Conservation (phyloP, 2,329 filamentous ascomycete genomes). For the Dryadomyces quercus-mongolicae region DNA sequence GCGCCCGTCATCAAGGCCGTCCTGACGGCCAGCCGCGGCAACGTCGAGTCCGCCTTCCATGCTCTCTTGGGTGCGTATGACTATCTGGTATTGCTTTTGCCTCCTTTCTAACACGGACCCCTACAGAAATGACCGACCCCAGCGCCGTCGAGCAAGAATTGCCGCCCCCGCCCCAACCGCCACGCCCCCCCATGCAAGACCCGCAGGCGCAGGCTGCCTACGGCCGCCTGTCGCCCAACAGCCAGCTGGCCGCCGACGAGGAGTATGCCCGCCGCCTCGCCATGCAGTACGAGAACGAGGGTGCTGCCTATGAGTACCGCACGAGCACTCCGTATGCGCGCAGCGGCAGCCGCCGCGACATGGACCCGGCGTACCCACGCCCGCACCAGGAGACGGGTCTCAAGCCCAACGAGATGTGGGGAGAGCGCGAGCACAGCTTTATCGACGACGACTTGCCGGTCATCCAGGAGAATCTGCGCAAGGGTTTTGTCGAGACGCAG, state of each 20-base stretch:
- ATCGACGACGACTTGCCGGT: constrained; percentile 91
- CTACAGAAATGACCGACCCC: constrained; percentile 72
- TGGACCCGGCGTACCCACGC: constrained; percentile 15
- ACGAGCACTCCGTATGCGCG: constrained; percentile 30
- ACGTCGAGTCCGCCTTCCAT: constrained; percentile 90
- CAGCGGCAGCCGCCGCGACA: constrained; percentile 7
- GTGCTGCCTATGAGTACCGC: constrained; percentile 41
- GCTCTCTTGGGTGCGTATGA: constrained; percentile 61
- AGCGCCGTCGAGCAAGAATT: constrained; percentile 49
- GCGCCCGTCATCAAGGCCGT: constrained; percentile 73
- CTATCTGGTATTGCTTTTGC: background rate
- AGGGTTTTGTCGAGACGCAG: constrained; percentile 92
- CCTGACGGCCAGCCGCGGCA: constrained; percentile 70
- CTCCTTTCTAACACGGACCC: constrained; percentile 7
- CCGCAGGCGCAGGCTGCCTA: constrained; percentile 50
- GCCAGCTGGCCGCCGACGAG: constrained; percentile 83
- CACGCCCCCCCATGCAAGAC: constrained; percentile 53
- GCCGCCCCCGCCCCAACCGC: constrained; percentile 59
- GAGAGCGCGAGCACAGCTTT: constrained; percentile 75
- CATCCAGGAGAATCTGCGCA: constrained; percentile 83
- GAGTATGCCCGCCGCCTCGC: constrained; percentile 81
- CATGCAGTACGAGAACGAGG: constrained; percentile 66
- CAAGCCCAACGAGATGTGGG: constrained; percentile 44
- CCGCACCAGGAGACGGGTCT: constrained; percentile 37
- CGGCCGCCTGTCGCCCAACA: constrained; percentile 52